These are phyloP conservation scores for Clavispora carvajalis DNA, from an alignment of 805 yeast genomes.

Conservation along the genomic window DNA sequence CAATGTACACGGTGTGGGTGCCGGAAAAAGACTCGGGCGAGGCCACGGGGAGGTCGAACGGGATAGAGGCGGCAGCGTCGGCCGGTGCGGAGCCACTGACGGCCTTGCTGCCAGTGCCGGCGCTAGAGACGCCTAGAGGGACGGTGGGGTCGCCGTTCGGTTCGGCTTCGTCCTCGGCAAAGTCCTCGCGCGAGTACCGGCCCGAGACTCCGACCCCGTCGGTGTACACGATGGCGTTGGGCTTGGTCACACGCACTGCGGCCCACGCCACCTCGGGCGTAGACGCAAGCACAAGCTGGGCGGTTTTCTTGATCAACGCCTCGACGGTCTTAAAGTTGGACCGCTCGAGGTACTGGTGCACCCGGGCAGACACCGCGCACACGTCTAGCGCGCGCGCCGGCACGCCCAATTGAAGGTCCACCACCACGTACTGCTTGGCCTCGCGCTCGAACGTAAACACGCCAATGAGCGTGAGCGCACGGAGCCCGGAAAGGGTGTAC, in stretches of 20 bases:
- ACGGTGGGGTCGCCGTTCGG: no score
- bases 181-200: constrained; percentile 40
- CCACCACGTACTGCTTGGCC: constrained; percentile 64
- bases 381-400: constrained; percentile 14
- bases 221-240: constrained; percentile 82
- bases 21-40: constrained; percentile 4
- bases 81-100: no score
- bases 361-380: constrained; percentile 28
- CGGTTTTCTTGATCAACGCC: constrained; percentile 74
- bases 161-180: constrained; percentile 17
- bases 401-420: constrained; percentile 46
- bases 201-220: constrained; percentile 88
- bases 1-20: constrained; percentile 60
- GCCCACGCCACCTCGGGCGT: constrained; percentile 29
- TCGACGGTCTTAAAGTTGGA: constrained; percentile 89
- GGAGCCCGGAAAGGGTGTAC: constrained; percentile 44
- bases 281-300: constrained; percentile 48
- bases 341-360: constrained; percentile 58
- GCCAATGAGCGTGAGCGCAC: constrained; percentile 77
- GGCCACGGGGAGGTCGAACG: constrained; percentile 30
- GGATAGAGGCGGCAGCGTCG: neutral
- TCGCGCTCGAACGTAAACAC: constrained; percentile 87
- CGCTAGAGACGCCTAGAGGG: no score
- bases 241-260: constrained; percentile 68
- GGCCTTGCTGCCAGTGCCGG: no score